Evolutionary conservation across 164 flowering plant genomes (phyloP).

Genomic region (Annona cherimola): DNA sequence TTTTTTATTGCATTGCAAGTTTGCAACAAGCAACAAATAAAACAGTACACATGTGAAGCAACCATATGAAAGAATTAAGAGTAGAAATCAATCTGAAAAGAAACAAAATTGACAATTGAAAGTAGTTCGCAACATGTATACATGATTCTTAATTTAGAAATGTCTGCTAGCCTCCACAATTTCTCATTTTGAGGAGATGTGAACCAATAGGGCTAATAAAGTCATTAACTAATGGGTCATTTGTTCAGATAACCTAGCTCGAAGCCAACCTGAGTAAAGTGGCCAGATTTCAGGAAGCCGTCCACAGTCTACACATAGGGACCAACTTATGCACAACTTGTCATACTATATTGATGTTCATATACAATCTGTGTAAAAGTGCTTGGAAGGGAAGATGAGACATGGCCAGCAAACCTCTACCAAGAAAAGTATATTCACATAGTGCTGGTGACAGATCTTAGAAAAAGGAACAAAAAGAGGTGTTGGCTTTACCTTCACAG

Average conservation of each 20-base stretch:
- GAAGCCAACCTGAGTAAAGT: background rate
- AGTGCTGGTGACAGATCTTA: background rate
- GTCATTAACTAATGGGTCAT: background rate
- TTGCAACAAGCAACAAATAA: too few species aligned
- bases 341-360: background rate
- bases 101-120: background rate
- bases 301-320: background rate
- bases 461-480: background rate
- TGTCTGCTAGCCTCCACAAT: background rate
- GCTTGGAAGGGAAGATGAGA: background rate
- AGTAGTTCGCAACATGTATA: background rate
- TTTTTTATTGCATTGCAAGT: too few species aligned
- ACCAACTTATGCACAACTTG: background rate
- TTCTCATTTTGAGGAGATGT: background rate
- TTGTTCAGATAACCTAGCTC: background rate
- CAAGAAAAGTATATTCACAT: background rate
- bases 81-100: background rate
- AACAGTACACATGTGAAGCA: too few species aligned
- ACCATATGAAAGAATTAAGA: too few species aligned
- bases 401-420: background rate
- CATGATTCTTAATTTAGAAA: background rate
- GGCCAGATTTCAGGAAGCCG: background rate
- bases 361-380: background rate
- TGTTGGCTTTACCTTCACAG: constrained; percentile 59
- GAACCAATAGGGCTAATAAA: background rate